Base-by-base conservation (phyloP, 139 green algal genomes). In the Coccomyxa sp. region DNA sequence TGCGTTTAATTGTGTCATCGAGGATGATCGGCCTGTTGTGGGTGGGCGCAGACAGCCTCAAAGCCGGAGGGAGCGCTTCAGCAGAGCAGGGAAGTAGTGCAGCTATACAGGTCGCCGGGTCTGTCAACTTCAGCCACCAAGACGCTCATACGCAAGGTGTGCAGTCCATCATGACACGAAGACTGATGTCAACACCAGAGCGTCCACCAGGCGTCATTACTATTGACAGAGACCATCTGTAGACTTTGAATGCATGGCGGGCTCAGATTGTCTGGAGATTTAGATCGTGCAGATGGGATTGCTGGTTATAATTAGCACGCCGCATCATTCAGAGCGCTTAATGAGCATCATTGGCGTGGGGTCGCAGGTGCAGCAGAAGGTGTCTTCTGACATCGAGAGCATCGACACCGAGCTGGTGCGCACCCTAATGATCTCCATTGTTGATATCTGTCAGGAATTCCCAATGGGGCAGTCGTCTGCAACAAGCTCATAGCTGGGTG, bases 31-130 rank as follows among this genome's bases (percentile, higher is more conserved):
- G 38, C 38, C 38, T 51, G 38, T 51, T 51, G 38, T 51, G 38
- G 38, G 38, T 51, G 38, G 38, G 38, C 38, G 38, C 38, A 51
- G 38, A 51, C 38, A 51, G 3, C 38, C 38, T 51, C 38, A 7
- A 51, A 51, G 38, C 38, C 38, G 38, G 38, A 51, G 38, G 38
- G 38, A 51, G 38, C 38, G 38, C 38, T 51, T 51, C 38, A 51
- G 38, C 38, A 51, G 38, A 51, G 38, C 38, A 51, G 38, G 10
- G 58, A 81, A 77, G 94, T 98, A 30, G 82, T 95, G 30, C 95
- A 98, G 90, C 86, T 98, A 51, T 98, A 96, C 87, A 90, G 95
- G 38, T 94, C 89, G 75, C 95, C 95, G 10, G 94, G 91, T 74
- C 67, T 97, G 31, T 89, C 91, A 27, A 63, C 84, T 0, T 95